Base-by-base conservation (phyloP, 2,329 filamentous ascomycete species). In the Fusarium neocosmosporiellum region DNA sequence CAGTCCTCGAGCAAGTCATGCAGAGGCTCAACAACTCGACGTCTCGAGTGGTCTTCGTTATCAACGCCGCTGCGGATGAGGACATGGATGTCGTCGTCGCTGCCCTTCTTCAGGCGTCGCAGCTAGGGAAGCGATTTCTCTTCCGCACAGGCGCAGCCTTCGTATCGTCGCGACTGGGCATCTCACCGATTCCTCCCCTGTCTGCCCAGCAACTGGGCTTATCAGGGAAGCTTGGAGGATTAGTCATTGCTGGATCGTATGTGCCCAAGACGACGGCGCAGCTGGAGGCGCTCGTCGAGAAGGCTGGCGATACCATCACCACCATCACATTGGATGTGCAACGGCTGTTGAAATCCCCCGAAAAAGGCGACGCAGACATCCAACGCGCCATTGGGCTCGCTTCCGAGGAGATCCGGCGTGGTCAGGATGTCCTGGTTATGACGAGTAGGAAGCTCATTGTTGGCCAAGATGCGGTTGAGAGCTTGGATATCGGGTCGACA, bases 221-320 rank as follows among this genome's bases (percentile, higher is more conserved):
- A 0, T 78, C 78, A 0, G 77, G 78, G 2, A 67, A 79, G 10
- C 79, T 81, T 1, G 88, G 88, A 1, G 87, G 87, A 0, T 75
- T 90, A 2, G 83, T 89, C 29, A 83, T 90, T 22, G 87, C 87
- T 0, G 87, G 88, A 0, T 88, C 86, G 0, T 89, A 90, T 60
- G 87, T 89, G 0, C 87, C 87, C 4, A 90, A 89, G 74, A 90
- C 88, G 4, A 90, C 88, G 0, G 84, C 85, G 0, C 88, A 90
- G 66, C 79, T 89, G 2, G 82, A 85, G 36, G 76, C 78, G 4
- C 76, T 89, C 20, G 78, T 80, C 0, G 76, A 81, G 11, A 77
- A 78, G n/a, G 81, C 84, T 13, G 83, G 82, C 1, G 69, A 79
- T 1, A 79, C 81, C 37, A 79, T 89, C 3, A 83, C 80, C 1